A percentile compares a stretch with the other conserved stretches of the same genome.
phyloP scores from a whole-genome alignment of 345 rosid species.

The Salix udensis region DNA sequence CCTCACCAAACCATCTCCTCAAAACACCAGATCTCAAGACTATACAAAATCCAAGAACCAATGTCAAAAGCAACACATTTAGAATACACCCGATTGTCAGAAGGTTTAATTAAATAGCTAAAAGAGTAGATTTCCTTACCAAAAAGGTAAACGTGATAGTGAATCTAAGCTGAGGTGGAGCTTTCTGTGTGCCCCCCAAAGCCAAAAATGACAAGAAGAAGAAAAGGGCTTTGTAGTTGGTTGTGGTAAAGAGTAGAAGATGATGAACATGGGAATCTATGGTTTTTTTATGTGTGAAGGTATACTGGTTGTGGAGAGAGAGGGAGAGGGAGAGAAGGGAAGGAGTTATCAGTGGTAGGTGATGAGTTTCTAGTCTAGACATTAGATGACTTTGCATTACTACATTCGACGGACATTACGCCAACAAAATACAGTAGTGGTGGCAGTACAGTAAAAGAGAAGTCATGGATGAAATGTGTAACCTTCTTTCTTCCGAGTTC shows the following conservation, averaged over 20 bases:
- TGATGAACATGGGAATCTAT: constrained; percentile 28
- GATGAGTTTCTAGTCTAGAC: constrained; percentile 45
- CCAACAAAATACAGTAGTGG: not conserved
- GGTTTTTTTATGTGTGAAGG: not conserved
- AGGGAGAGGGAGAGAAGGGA: constrained; percentile 36
- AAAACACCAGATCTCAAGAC: constrained; percentile 47
- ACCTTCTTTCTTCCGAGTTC: not conserved
- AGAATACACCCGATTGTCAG: constrained; percentile 22
- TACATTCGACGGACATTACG: not conserved
- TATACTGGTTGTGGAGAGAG: constrained; percentile 2
- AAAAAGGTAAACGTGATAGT: constrained; percentile 21
- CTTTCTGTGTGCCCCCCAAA: constrained; percentile 43
- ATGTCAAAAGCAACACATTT: constrained; percentile 3
- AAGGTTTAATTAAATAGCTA: constrained; percentile 26
- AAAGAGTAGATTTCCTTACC: constrained; percentile 26
- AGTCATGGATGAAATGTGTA: constrained; percentile 12
- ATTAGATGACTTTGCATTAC: not conserved
- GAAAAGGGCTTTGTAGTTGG: constrained; percentile 17
- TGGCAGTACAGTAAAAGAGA: constrained; percentile 7
- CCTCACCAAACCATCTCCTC: constrained; percentile 17
- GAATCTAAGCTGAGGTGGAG: constrained; percentile 72
- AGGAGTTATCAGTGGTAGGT: constrained; percentile 87
- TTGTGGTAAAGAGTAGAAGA: constrained; percentile 6
- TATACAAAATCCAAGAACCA: constrained; percentile 10
- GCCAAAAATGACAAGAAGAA: constrained; percentile 36